Evolutionary conservation across 2,329 filamentous ascomycete species (phyloP).

Genomic region (Ophiostoma quercus): DNA sequence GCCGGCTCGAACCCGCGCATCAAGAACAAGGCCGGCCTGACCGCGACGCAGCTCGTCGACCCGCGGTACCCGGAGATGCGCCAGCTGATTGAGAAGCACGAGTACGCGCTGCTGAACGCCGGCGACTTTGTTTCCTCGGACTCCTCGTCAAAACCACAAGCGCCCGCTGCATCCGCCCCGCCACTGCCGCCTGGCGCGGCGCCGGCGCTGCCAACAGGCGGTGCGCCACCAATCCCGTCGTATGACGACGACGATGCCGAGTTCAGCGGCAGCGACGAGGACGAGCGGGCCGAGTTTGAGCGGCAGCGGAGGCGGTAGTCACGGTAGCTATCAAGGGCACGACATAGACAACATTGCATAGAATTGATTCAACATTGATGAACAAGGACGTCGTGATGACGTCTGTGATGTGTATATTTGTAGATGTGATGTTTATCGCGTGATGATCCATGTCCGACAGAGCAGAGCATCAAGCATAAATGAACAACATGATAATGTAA

Average conservation of each 20-base stretch:
- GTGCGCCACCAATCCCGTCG: slow-evolving; percentile 14
- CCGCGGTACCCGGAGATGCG: slow-evolving; percentile 60
- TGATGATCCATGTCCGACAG: not conserved
- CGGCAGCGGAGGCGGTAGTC: slow-evolving; percentile 36
- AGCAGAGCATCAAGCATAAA: not conserved
- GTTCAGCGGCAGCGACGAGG: slow-evolving; percentile 60
- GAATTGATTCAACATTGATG: not conserved
- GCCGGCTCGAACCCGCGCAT: slow-evolving; percentile 58
- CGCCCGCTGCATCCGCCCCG: not conserved
- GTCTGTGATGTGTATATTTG: no score
- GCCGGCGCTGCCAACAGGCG: not conserved
- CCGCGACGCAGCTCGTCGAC: slow-evolving; percentile 67
- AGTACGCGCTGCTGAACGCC: slow-evolving; percentile 57
- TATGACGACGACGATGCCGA: slow-evolving; percentile 52
- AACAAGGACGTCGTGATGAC: no score
- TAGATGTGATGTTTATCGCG: no score
- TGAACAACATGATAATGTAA: not conserved
- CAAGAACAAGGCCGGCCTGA: slow-evolving; percentile 68
- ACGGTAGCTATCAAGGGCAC: no score
- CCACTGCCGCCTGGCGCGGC: slow-evolving; percentile 6
- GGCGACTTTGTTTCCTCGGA: slow-evolving; percentile 49
- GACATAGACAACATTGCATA: not conserved
- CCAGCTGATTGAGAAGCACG: slow-evolving; percentile 62
- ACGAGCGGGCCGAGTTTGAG: slow-evolving; percentile 59
- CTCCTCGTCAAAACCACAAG: slow-evolving; percentile 21